Evolutionary conservation across 2,329 filamentous ascomycete species (phyloP).

Genomic region (Fusarium subglutinans): DNA sequence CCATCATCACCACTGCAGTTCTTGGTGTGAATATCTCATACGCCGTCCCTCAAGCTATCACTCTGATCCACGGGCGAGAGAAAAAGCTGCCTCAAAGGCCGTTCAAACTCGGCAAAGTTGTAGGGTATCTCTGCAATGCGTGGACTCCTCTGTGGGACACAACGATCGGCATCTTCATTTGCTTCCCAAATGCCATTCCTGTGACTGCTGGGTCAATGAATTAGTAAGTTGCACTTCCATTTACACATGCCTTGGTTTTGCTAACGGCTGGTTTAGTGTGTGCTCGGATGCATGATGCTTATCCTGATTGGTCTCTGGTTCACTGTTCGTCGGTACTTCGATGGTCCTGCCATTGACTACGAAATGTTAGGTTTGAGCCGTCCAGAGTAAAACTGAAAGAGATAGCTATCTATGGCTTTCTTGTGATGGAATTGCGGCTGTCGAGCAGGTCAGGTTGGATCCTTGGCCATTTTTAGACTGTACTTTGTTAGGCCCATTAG

Average conservation of each 20-base stretch:
- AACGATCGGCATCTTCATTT: background rate
- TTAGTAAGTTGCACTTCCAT: background rate
- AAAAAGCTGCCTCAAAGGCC: background rate
- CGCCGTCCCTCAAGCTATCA: background rate
- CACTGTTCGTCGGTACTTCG: background rate
- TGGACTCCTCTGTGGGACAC: background rate
- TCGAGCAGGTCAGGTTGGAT: background rate
- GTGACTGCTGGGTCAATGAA: background rate
- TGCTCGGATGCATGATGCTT: background rate
- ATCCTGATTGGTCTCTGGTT: background rate
- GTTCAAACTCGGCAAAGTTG: background rate
- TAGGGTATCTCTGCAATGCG: background rate
- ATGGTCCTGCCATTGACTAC: background rate
- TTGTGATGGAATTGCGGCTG: background rate
- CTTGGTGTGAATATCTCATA: background rate
- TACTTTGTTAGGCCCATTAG: background rate
- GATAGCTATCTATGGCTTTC: background rate
- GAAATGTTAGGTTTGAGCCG: background rate
- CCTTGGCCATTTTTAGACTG: fast-evolving
- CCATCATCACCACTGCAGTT: background rate
- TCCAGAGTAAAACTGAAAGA: background rate
- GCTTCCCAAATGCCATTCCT: background rate
- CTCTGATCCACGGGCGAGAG: background rate
- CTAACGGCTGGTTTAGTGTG: background rate
- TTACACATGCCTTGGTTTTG: fast-evolving